phyloP scores from a whole-genome alignment of 2,329 filamentous ascomycete genomes.

The Onygena corvina region DNA sequence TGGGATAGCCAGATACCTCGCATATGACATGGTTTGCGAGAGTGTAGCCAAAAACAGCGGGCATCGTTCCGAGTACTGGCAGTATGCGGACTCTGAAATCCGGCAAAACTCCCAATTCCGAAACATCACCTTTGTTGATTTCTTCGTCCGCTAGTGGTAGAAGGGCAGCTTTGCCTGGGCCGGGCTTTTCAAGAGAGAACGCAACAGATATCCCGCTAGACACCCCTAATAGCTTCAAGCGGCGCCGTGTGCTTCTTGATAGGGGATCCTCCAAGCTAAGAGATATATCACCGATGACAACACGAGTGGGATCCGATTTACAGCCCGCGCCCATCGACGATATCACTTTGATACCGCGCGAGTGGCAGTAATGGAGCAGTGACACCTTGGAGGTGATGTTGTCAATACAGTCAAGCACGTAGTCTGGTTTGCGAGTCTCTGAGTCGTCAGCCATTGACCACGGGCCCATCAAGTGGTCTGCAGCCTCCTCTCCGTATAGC shows the following conservation, averaged over 20 bases:
- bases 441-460: conserved; percentile 45
- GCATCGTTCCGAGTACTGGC: conserved; percentile 92
- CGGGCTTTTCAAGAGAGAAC: conserved; percentile 81
- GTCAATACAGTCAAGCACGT: conserved; percentile 93
- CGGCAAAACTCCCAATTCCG: conserved; percentile 74
- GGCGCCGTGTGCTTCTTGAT: conserved; percentile 69
- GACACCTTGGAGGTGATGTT: conserved; percentile 96
- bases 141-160: conserved; percentile 80
- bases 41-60: conserved; percentile 84
- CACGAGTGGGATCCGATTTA: conserved; percentile 73
- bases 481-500: conserved; percentile 60
- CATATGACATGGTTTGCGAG: conserved; percentile 89
- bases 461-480: conserved; percentile 52
- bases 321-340: conserved; percentile 94
- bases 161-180: conserved; percentile 80
- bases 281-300: conserved; percentile 85
- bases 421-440: conserved; percentile 53
- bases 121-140: conserved; percentile 71
- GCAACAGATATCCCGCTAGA: conserved; percentile 79
- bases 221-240: conserved; percentile 64
- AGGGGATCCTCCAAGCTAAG: conserved; percentile 77
- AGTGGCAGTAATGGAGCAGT: conserved; percentile 75
- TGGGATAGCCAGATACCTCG: conserved; percentile 65
- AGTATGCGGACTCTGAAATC: conserved; percentile 93
- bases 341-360: conserved; percentile 66